Base-by-base conservation (phyloP, 768 basidiomycete species). In the Austroboletus eburneus region DNA sequence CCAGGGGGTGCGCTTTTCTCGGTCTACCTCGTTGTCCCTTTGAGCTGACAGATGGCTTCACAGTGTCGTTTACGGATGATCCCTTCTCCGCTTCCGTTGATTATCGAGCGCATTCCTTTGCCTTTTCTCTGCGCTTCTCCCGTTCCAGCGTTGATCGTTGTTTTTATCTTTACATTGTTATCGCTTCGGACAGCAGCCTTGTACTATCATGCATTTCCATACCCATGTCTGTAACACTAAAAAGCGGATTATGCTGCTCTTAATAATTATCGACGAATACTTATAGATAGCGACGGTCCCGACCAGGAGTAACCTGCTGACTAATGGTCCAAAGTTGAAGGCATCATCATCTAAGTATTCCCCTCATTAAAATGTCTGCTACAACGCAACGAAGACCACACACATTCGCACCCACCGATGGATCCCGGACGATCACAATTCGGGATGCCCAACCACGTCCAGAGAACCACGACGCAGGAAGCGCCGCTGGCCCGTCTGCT, bases 1-100 rank as follows among this genome's bases (percentile, higher is more conserved):
- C 80, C 6, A 68, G 80, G 68, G 86, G 87, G 86, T 88, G 66
- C 74, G 85, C 71, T 49, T 23, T 33, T 47, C 17, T 24, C 40
- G 40, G 33, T 30, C 34, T 34, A 16, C 49, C 24, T 45, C 43
- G 17, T 9, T 20, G 9, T 25, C 14, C 27, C 20, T 23, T 2
- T 17, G 34, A 46, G 42, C 50, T 62, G 17, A 54, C 24, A 8
- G 18, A 8, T 33, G 27, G 27, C 40, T 27, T 37, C 35, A 45
- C 45, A 76, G 75, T 44, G 62, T 76, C 43, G 67, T 69, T 44
- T 76, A 76, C 56, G 69, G 74, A 66, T 75, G 55, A 65, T 39
- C 29, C 43, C 39, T 37, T 40, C 45, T 2, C 16, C 34, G 17
- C 20, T 34, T 42, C 14, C 22, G 20, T 20, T 23, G 30, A 10